Percentiles rank a stretch among this genome's conserved stretches.
phyloP scores from a whole-genome alignment of 1,284 basidiomycete genomes.

The Rhodotorula sp. region DNA sequence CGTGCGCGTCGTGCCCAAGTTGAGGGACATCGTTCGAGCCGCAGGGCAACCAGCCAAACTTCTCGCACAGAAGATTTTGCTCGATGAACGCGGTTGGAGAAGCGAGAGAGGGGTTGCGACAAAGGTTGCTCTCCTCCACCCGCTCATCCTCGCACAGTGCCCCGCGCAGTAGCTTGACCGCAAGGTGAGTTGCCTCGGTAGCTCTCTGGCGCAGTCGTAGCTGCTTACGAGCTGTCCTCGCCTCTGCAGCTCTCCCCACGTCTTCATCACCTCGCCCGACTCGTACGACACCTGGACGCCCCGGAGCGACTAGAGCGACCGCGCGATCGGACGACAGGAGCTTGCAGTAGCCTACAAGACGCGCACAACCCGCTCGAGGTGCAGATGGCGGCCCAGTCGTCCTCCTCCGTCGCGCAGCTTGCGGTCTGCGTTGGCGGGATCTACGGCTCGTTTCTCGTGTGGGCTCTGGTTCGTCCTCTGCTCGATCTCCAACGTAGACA shows the following conservation, averaged over 20 bases:
- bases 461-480: slow-evolving; percentile 41
- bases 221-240: background rate
- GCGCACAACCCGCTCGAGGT: background rate
- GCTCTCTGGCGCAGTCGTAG: background rate
- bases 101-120: no score
- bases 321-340: no score
- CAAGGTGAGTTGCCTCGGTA: background rate
- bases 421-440: slow-evolving; percentile 44
- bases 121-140: no score
- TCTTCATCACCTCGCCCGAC: background rate
- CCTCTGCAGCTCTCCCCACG: background rate
- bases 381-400: background rate
- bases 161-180: background rate
- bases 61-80: no score
- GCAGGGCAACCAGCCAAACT: no score
- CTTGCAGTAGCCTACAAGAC: background rate
- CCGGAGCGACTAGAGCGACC: background rate
- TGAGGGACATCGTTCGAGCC: no score
- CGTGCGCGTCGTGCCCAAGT: no score
- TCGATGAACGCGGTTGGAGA: no score
- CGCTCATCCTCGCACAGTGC: background rate
- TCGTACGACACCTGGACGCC: background rate
- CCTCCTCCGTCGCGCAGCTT: slow-evolving; percentile 22
- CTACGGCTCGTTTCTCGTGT: slow-evolving; percentile 45
- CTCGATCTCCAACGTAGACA: rapidly evolving